phyloP scores from a whole-genome alignment of 495 filamentous ascomycete genomes.

The Xylaria nigripes region DNA sequence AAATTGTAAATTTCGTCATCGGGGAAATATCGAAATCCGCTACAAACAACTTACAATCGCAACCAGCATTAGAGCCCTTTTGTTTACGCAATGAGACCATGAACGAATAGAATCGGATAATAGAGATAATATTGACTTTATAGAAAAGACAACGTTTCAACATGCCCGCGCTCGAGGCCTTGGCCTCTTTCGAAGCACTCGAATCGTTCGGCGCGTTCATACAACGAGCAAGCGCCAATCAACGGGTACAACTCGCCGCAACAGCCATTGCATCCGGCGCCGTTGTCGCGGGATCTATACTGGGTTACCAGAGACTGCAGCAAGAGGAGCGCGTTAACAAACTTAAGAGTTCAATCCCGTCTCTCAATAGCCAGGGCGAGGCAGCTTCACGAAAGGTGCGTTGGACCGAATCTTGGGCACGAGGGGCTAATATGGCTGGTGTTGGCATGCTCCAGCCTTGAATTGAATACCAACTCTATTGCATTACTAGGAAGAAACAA shows the following conservation, averaged over 20 bases:
- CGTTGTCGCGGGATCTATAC: slow-evolving; percentile 61
- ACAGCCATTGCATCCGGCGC: slow-evolving; percentile 70
- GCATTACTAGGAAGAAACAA: slow-evolving; percentile 30
- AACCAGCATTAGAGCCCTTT: neutral
- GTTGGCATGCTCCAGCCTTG: neutral
- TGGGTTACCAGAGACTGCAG: slow-evolving; percentile 61
- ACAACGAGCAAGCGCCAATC: slow-evolving; percentile 22
- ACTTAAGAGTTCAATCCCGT: slow-evolving; percentile 67
- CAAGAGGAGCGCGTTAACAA: slow-evolving; percentile 54
- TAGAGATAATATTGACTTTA: neutral
- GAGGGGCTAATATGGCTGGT: neutral
- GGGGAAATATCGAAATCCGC: neutral
- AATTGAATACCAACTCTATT: neutral
- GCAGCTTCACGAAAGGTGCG: slow-evolving; percentile 25
- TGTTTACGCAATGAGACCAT: neutral
- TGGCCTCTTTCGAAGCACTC: slow-evolving; percentile 29
- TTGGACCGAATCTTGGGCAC: no score
- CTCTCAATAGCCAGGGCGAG: slow-evolving; percentile 31
- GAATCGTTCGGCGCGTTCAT: slow-evolving; percentile 1
- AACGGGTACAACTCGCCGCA: slow-evolving; percentile 56
- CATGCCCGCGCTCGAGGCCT: neutral
- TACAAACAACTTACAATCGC: neutral
- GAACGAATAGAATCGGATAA: neutral
- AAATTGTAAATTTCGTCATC: slow-evolving; percentile 3
- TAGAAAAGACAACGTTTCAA: neutral